These are phyloP conservation scores for Clausena lansium DNA, from an alignment of 345 rosid genomes.

Conservation along the genomic window DNA sequence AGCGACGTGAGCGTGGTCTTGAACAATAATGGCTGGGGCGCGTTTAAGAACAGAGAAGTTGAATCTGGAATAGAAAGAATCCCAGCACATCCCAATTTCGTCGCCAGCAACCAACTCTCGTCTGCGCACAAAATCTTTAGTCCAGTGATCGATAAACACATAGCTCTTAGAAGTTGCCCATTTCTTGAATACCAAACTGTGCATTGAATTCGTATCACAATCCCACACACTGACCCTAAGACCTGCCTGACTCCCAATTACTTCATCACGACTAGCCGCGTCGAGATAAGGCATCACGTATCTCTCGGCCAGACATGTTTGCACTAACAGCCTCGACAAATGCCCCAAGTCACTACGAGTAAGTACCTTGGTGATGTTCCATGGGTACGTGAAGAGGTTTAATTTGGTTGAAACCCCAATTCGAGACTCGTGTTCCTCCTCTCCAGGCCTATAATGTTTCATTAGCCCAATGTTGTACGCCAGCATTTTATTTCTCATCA, in stretches of 20 bases:
- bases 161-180: neutral
- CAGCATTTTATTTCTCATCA: too few species aligned
- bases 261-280: neutral
- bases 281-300: neutral
- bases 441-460: neutral
- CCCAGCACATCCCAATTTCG: constrained; percentile 10
- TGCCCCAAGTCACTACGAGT: neutral
- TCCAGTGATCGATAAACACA: neutral
- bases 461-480: neutral
- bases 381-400: neutral
- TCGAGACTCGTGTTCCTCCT: neutral
- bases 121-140: neutral
- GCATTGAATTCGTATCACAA: constrained; percentile 3
- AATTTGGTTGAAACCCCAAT: neutral
- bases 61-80: neutral
- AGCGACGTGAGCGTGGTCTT: too few species aligned
- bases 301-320: neutral
- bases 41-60: too few species aligned
- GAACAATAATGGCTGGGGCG: too few species aligned
- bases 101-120: constrained; percentile 3
- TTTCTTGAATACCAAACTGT: neutral
- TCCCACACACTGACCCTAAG: neutral
- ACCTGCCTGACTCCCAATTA: neutral
- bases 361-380: neutral
- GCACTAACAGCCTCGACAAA: neutral